Evolutionary conservation across 2,329 filamentous ascomycete species (phyloP), one percentile per base, ranked within the genome.

Genomic region (Diplocarpon rosae): DNA sequence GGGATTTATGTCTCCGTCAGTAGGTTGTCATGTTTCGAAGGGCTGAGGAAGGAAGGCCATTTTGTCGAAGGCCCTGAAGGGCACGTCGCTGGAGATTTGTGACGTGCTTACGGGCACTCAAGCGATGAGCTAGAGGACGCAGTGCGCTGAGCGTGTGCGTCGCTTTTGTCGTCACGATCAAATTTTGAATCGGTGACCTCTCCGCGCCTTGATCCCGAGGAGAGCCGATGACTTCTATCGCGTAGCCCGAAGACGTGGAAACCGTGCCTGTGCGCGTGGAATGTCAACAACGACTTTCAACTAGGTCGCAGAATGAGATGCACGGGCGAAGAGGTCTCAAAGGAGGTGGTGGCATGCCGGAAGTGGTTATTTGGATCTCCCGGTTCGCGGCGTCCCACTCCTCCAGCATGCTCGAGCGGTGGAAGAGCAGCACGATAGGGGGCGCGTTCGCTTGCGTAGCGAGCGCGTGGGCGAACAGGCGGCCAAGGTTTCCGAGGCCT

Each of bases 81-180:
- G 20, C 20, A 24, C 20, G 20, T 7, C 4, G 20, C 4, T 24
- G 7, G 20, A 24, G 20, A 24, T 24, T 3, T 7, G 20, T 24
- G 20, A 24, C 3, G 20, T 24, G 20, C 20, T 24, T 24, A 24
- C 20, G 20, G 7, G 20, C 20, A 24, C 7, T 7, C 20, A 24
- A 7, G 7, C 20, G 20, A 24, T 24, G 20, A 24, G 74, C 67
- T 12, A 95, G 63, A 14, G 67, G 60, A 41, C 71, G 69, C 5
- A 71, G 64, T 33, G 84, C 81, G 1, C 72, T 66, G n/a, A 85
- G 62, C 0, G 85, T 84, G 31, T 75, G 66, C 2, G 75, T 67
- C 0, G 87, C 76, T 63, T 95, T 95, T 27, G 82, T 85, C 2
- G 84, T 73, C 17, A 95, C 67, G 51, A 96, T 78, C 34, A 95